These are phyloP conservation scores for Edaphochlamys debaryana DNA, from an alignment of 139 green algal genomes.

Conservation along the genomic window DNA sequence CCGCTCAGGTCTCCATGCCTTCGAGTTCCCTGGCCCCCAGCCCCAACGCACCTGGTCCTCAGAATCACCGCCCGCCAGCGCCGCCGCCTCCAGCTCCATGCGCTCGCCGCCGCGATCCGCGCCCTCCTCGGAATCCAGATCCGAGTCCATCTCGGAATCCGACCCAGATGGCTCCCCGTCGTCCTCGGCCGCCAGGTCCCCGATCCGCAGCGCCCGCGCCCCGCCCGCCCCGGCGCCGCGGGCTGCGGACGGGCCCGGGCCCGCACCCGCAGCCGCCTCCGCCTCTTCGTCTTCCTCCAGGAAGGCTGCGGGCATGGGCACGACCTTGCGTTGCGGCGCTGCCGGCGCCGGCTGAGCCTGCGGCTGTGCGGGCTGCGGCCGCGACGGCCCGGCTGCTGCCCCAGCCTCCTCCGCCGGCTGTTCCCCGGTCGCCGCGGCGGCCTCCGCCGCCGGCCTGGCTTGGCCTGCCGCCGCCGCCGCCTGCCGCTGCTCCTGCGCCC, in stretches of 20 bases:
- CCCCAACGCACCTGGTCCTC: neutral
- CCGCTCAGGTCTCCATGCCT: too few species aligned
- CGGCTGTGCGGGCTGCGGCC: neutral
- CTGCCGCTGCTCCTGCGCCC: neutral
- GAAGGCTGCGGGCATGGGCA: slow-evolving; percentile 21
- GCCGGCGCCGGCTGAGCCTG: neutral
- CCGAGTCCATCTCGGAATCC: slow-evolving; percentile 23
- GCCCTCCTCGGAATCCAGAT: neutral
- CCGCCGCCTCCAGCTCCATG: neutral
- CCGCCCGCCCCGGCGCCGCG: neutral
- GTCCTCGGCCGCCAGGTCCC: slow-evolving; percentile 12
- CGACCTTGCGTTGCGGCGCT: slow-evolving; percentile 5
- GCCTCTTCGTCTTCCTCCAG: slow-evolving; percentile 35
- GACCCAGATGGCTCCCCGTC: too few species aligned
- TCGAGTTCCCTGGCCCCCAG: too few species aligned
- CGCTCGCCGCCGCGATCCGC: neutral
- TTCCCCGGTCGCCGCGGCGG: too few species aligned
- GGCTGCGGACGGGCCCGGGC: neutral
- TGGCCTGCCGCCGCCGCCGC: neutral
- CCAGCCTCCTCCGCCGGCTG: neutral
- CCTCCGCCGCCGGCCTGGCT: neutral
- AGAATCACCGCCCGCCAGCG: neutral
- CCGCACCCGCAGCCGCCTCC: neutral
- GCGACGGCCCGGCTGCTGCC: neutral
- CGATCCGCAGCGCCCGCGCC: neutral